phyloP scores from a whole-genome alignment of 2,329 filamentous ascomycete genomes.

The Pseudogymnoascus sp. region DNA sequence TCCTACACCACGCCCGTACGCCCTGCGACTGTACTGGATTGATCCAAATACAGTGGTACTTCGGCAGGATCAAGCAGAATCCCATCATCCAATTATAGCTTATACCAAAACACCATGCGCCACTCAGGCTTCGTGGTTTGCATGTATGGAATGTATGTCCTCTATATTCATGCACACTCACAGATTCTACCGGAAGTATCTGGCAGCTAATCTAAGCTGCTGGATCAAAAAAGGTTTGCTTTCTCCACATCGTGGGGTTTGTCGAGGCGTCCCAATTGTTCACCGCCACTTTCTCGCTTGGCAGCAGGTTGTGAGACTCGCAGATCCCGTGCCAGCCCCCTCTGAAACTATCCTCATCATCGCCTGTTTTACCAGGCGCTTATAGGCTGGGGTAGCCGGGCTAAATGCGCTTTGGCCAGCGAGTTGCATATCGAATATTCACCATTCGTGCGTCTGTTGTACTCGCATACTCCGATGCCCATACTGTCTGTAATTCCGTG shows the following conservation, averaged over 20 bases:
- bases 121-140: background rate
- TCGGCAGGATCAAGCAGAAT: background rate
- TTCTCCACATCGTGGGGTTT: background rate
- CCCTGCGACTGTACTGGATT: background rate
- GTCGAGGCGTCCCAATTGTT: background rate
- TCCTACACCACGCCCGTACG: background rate
- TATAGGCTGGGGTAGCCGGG: background rate
- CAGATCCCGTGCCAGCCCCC: background rate
- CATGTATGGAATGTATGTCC: background rate
- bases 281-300: background rate
- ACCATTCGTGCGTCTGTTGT: background rate
- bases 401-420: background rate
- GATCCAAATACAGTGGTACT: background rate
- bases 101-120: background rate
- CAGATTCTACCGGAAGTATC: background rate
- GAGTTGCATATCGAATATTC: background rate
- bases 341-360: background rate
- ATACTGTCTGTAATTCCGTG: background rate
- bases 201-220: background rate
- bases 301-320: background rate
- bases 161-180: background rate
- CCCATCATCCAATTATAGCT: slow-evolving; percentile 6
- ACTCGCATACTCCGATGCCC: background rate
- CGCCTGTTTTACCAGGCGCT: background rate
- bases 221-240: background rate